phyloP scores from a whole-genome alignment of 2,329 filamentous ascomycete species.

The Hypoxylon sp. region DNA sequence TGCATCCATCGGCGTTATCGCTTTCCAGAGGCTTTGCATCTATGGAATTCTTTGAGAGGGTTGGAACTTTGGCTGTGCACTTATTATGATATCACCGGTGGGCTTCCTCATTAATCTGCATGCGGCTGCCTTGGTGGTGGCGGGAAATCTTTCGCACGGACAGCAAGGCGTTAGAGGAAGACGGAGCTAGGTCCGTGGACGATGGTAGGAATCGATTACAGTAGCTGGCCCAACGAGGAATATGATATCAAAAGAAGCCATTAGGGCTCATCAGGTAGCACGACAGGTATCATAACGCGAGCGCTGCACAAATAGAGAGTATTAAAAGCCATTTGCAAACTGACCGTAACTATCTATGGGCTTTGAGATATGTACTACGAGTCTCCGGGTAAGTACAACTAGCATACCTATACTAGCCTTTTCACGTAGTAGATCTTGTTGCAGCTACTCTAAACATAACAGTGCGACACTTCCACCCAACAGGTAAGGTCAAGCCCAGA shows the following conservation, averaged over 20 bases:
- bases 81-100: constrained; percentile 16
- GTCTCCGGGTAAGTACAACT: not conserved
- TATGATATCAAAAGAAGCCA: not conserved
- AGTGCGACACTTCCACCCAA: too few relatives aligned
- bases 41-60: constrained; percentile 26
- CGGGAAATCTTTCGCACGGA: constrained; percentile 15
- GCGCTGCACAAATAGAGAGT: constrained; percentile 27
- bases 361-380: not conserved
- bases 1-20: constrained; percentile 46
- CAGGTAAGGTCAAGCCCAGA: not conserved
- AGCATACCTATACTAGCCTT: not conserved
- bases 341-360: not conserved
- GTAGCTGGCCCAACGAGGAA: not conserved
- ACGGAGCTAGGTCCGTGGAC: constrained; percentile 2
- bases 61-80: constrained; percentile 17
- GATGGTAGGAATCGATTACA: constrained; percentile 13
- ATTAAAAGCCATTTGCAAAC: constrained; percentile 9
- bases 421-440: not conserved
- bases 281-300: constrained; percentile 23
- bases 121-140: constrained; percentile 25
- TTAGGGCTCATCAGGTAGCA: constrained; percentile 13
- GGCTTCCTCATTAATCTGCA: constrained; percentile 26
- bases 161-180: constrained; percentile 39
- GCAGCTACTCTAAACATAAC: not conserved
- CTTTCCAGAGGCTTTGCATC: constrained; percentile 37